A percentile compares a stretch with the other conserved stretches of the same genome.
These are phyloP conservation scores for Acer negundo DNA, from an alignment of 345 rosid species.

Conservation along the genomic window DNA sequence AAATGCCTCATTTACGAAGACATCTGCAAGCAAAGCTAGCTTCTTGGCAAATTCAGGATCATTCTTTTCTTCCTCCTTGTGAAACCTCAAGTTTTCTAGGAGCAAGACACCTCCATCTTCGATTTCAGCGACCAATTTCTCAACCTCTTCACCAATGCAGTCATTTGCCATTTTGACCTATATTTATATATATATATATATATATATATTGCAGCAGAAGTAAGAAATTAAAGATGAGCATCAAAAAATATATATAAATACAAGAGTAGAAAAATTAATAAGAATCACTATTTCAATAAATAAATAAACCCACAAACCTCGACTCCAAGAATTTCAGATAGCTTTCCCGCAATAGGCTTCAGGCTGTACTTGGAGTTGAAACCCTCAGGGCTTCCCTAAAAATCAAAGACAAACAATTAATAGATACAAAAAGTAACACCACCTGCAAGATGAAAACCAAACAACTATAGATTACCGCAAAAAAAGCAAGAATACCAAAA, in stretches of 20 bases:
- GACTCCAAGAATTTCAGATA: conserved; percentile 82
- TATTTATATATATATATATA: conserved; percentile 15
- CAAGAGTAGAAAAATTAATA: too few relatives aligned
- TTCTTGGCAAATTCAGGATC: conserved; percentile 94
- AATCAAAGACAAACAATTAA: conserved; percentile 18
- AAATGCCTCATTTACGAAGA: conserved; percentile 89
- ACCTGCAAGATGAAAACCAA: too few relatives aligned
- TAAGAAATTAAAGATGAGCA: neutral
- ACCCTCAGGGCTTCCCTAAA: conserved; percentile 97
- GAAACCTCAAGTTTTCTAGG: conserved; percentile 88
- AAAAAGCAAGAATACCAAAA: too few relatives aligned
- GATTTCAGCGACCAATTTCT: conserved; percentile 61
- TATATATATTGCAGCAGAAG: neutral
- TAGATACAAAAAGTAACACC: too few relatives aligned
- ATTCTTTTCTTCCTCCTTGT: conserved; percentile 95
- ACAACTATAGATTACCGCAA: too few relatives aligned
- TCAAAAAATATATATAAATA: too few relatives aligned
- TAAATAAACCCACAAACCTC: conserved; percentile 41
- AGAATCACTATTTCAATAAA: neutral
- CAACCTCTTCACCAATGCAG: conserved; percentile 80
- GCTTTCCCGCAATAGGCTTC: conserved; percentile 87
- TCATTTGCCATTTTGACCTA: conserved; percentile 86
- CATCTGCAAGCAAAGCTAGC: conserved; percentile 84
- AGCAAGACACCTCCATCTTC: conserved; percentile 82
- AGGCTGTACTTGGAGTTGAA: conserved; percentile 90